phyloP scores from a whole-genome alignment of 306 rosid species.

The Cicer judaicum region DNA sequence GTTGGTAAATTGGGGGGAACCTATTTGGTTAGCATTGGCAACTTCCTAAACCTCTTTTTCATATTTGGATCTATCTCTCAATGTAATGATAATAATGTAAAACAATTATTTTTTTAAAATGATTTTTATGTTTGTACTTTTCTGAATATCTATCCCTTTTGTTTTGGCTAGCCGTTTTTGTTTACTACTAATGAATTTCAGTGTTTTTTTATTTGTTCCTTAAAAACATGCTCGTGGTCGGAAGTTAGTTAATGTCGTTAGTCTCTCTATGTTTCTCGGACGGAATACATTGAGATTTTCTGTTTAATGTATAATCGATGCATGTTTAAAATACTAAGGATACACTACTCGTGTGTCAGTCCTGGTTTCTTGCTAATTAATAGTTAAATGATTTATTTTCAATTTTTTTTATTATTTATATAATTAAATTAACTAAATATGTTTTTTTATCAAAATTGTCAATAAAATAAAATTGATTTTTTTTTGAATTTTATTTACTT shows the following conservation, averaged over 20 bases:
- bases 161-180: not conserved
- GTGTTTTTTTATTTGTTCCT: not conserved
- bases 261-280: slow-evolving; percentile 21
- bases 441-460: no score
- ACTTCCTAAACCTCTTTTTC: slow-evolving; percentile 53
- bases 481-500: no score
- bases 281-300: no score
- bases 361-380: no score
- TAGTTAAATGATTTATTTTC: no score
- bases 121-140: slow-evolving; percentile 40
- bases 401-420: no score
- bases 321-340: no score
- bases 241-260: slow-evolving; percentile 71
- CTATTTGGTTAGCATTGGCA: slow-evolving; percentile 69
- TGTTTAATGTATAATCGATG: no score
- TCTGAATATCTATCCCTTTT: slow-evolving; percentile 5
- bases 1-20: slow-evolving; percentile 56
- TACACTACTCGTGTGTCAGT: no score
- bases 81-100: not conserved
- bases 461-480: no score
- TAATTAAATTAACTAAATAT: no score
- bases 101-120: not conserved
- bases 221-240: slow-evolving; percentile 40
- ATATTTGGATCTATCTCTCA: slow-evolving; percentile 29
- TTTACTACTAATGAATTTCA: slow-evolving; percentile 1